These are phyloP conservation scores for Colletotrichum shisoi DNA, from an alignment of 2,329 filamentous ascomycete genomes.

Conservation along the genomic window DNA sequence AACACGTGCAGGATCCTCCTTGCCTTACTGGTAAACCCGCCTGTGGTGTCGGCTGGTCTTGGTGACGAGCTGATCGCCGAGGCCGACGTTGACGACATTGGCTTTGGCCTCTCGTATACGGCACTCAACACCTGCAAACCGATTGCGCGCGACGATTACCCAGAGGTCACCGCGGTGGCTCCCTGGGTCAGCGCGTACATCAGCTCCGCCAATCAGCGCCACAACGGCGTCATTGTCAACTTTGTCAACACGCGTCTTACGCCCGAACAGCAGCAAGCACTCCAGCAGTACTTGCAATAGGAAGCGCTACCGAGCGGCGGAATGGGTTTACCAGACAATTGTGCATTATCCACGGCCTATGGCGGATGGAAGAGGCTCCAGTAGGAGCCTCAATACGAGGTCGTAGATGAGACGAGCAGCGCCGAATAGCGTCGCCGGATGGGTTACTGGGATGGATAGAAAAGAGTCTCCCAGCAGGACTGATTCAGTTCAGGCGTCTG, in stretches of 20 bases:
- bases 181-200: conserved; percentile 86
- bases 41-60: conserved; percentile 67
- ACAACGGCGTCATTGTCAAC: conserved; percentile 72
- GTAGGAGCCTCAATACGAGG: conserved; percentile 4
- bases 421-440: conserved; percentile 17
- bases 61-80: conserved; percentile 83
- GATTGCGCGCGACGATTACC: conserved; percentile 78
- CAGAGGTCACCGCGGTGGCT: conserved; percentile 80
- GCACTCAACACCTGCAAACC: conserved; percentile 89
- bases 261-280: conserved; percentile 64
- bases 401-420: conserved; percentile 5
- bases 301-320: conserved; percentile 24
- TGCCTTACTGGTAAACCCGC: conserved; percentile 87
- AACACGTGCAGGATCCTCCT: conserved; percentile 90
- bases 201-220: conserved; percentile 76
- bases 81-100: conserved; percentile 91
- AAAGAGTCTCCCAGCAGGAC: conserved; percentile 3
- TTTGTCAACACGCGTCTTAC: conserved; percentile 77
- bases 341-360: conserved; percentile 25
- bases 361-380: conserved; percentile 26
- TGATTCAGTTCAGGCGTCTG: conserved; percentile 21
- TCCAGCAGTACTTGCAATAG: conserved; percentile 61
- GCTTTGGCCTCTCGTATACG: conserved; percentile 94
- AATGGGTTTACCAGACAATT: conserved; percentile 25
- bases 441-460: conserved; percentile 3